phyloP scores from a whole-genome alignment of 805 yeast genomes.

The Hanseniaspora nectarophila region DNA sequence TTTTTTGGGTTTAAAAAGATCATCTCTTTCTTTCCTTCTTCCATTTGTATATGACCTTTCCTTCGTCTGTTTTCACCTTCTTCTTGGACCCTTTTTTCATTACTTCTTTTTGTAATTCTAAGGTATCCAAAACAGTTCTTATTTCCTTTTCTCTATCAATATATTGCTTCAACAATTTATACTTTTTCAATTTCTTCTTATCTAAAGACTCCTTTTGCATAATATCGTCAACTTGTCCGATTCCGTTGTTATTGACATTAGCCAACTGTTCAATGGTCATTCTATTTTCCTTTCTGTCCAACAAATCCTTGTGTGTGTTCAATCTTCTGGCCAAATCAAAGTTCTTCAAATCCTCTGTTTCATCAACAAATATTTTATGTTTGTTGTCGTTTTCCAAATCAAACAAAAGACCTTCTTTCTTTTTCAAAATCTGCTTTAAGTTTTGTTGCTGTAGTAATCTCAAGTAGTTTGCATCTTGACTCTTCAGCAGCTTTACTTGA shows the following conservation, averaged over 20 bases:
- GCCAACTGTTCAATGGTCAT: constrained; percentile 48
- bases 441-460: constrained; percentile 67
- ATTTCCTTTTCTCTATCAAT: constrained; percentile 61
- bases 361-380: constrained; percentile 79
- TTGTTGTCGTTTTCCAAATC: constrained; percentile 42
- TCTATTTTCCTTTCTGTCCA: constrained; percentile 61
- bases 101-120: constrained; percentile 70
- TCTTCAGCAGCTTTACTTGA: constrained; percentile 70
- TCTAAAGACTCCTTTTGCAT: constrained; percentile 33
- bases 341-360: constrained; percentile 39
- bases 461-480: constrained; percentile 83
- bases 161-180: constrained; percentile 48
- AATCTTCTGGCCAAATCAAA: constrained; percentile 59
- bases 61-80: constrained; percentile 55
- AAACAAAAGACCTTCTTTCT: constrained; percentile 36
- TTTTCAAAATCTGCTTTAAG: constrained; percentile 46
- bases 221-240: constrained; percentile 23
- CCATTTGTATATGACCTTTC: constrained; percentile 72
- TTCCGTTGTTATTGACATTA: constrained; percentile 18
- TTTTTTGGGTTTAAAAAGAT: too few relatives aligned
- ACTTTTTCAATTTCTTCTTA: constrained; percentile 49
- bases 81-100: constrained; percentile 85
- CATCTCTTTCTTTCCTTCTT: constrained; percentile 57
- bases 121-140: constrained; percentile 51
- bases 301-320: constrained; percentile 53